These are phyloP conservation scores for Drosera spatulata DNA, from an alignment of 179 eudicot species.

Conservation along the genomic window DNA sequence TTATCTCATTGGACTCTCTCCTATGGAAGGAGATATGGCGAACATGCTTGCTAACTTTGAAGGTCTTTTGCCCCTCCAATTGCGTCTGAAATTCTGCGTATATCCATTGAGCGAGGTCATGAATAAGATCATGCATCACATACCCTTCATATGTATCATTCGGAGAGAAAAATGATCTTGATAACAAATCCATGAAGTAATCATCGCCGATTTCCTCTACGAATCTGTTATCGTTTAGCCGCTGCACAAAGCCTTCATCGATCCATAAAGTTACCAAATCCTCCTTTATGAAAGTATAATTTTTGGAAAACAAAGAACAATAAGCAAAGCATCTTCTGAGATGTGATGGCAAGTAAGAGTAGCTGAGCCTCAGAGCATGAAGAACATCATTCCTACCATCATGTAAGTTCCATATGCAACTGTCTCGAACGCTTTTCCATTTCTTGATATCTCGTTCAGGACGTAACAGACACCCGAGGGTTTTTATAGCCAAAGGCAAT, in stretches of 20 bases:
- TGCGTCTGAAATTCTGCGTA: background rate
- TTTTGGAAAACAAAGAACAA: conserved; percentile 12
- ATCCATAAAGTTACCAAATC: conserved; percentile 8
- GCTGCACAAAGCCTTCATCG: background rate
- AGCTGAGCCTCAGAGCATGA: conserved; percentile 18
- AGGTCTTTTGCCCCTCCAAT: background rate
- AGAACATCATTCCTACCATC: conserved; percentile 3
- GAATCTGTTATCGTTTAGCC: conserved; percentile 1
- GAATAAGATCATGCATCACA: conserved; percentile 4
- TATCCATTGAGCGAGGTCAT: conserved; percentile 10
- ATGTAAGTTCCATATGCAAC: conserved; percentile 7
- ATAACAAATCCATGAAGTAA: conserved; percentile 10
- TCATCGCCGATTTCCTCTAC: conserved; percentile 3
- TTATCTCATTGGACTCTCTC: background rate
- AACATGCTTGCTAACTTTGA: background rate
- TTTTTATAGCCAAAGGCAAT: conserved; percentile 10
- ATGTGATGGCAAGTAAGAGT: conserved; percentile 16
- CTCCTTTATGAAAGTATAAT: conserved; percentile 9
- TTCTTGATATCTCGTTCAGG: conserved; percentile 4
- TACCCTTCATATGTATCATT: background rate
- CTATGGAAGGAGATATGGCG: conserved; percentile 5
- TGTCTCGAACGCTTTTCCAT: conserved; percentile 11
- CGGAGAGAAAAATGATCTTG: conserved; percentile 13
- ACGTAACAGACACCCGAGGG: conserved; percentile 16
- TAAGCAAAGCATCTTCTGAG: conserved; percentile 22